Evolutionary conservation across 129 eudicot species (phyloP), one percentile per base, ranked within the genome.

Genomic region (Chrysanthemum makinoi): DNA sequence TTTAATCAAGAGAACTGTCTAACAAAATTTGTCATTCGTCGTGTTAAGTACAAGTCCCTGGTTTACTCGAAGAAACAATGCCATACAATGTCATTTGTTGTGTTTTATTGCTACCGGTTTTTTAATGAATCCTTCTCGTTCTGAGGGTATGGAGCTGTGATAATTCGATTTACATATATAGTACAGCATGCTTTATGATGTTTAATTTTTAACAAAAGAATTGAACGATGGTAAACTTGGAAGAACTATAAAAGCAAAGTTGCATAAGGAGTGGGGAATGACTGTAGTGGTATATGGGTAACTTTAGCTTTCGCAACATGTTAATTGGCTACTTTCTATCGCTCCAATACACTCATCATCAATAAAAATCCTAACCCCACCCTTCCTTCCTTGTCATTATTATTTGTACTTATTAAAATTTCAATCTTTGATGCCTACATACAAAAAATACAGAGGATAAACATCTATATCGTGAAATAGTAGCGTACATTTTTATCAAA

Each of bases 241-340:
- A 43, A 55, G 54, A 71, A 30, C 44, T 52, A 77, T 77, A 13
- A 63, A 77, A 54, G 72, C 66, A 71, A 77, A 61, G 61, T 58
- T 70, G 72, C 58, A 70, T 62, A 55, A 30, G 76, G 65, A 55
- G 81, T 70, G 81, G 77, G 60, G 77, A 46, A 70, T 77, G 72
- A 70, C 68, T 55, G 43, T 26, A 24, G 24, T 63, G 26, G 63
- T 77, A 22, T 44, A 62, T 15, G 51, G 68, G 49, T 39, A 63
- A 63, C 68, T 63, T 63, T 63, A 63, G 43, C 81, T 70, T 71
- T 77, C 67, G 72, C 66, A 77, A 63, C 54, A 71, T 77, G 77
- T 77, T 72, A 68, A 77, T 77, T 77, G 72, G 81, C 72, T 70
- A 77, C 77, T 77, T 77, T 77, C 60, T 44, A 63, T 70, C 61